A percentile compares a stretch with the other conserved stretches of the same genome.
phyloP scores from a whole-genome alignment of 2,329 filamentous ascomycete genomes.

The Daldinia eschscholtzii region DNA sequence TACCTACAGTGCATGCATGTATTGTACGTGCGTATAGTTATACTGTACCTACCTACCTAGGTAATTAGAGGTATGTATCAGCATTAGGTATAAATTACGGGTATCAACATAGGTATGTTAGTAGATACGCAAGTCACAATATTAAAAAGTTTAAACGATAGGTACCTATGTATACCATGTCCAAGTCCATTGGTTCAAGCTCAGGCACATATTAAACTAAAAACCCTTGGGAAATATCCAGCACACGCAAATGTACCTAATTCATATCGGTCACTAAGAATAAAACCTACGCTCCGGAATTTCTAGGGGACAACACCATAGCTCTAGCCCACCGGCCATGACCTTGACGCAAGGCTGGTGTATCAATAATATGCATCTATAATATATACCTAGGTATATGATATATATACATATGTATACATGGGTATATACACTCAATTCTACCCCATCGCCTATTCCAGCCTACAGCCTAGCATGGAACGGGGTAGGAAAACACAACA shows the following conservation, averaged over 20 bases:
- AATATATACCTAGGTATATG: background rate
- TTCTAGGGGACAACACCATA: background rate
- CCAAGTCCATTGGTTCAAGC: too few relatives aligned
- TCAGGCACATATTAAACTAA: background rate
- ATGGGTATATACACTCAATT: too few relatives aligned
- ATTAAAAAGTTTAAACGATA: too few relatives aligned
- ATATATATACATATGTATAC: too few relatives aligned
- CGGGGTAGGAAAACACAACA: background rate
- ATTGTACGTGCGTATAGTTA: background rate
- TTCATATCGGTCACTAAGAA: background rate
- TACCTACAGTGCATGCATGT: background rate
- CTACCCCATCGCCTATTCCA: background rate
- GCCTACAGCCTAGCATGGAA: background rate
- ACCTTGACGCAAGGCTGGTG: background rate
- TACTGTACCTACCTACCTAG: background rate
- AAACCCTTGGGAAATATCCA: background rate
- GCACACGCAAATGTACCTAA: background rate
- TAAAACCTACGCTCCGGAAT: background rate
- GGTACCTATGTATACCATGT: too few relatives aligned
- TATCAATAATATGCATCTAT: background rate
- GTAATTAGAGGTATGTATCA: conserved; percentile 2
- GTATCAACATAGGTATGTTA: too few relatives aligned
- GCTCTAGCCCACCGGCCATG: background rate
- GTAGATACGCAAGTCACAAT: too few relatives aligned
- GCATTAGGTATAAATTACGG: too few relatives aligned